Percentiles rank a stretch among this genome's conserved stretches.
phyloP scores from a whole-genome alignment of 2,329 filamentous ascomycete genomes.

The Fusarium coicis region DNA sequence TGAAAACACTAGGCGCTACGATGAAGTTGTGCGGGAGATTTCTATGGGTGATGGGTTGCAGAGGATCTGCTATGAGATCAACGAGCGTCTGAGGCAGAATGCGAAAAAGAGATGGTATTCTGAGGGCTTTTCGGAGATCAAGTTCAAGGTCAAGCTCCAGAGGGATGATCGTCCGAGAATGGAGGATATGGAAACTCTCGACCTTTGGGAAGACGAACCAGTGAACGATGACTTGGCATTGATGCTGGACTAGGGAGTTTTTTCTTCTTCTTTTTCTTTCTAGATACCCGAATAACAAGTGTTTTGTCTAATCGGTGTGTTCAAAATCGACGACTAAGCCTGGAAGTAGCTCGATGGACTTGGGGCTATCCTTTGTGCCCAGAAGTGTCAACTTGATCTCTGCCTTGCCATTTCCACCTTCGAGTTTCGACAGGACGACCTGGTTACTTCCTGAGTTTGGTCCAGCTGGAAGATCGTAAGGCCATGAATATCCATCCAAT shows the following conservation, averaged over 20 bases:
- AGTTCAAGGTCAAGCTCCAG: background rate
- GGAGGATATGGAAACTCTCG: background rate
- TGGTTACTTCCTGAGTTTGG: slow-evolving; percentile 24
- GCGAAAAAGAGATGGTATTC: slow-evolving; percentile 1
- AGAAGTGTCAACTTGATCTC: slow-evolving; percentile 38
- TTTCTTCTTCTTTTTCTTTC: background rate
- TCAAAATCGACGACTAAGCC: slow-evolving; percentile 40
- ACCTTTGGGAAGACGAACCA: background rate
- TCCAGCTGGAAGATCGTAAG: slow-evolving; percentile 31
- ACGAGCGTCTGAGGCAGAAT: background rate
- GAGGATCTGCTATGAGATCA: background rate
- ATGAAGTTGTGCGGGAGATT: background rate
- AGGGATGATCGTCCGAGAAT: background rate
- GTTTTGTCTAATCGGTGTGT: background rate
- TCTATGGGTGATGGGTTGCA: background rate
- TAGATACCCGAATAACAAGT: background rate
- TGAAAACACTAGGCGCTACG: no score
- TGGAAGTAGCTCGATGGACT: slow-evolving; percentile 37
- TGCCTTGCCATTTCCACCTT: background rate
- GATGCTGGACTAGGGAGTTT: background rate
- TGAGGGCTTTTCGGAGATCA: background rate
- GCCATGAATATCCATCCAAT: slow-evolving; percentile 25
- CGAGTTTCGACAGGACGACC: slow-evolving; percentile 19
- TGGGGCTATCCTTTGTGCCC: slow-evolving; percentile 38
- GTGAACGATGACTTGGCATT: background rate